Base-by-base conservation (phyloP, 1,284 basidiomycete species). In the Heliocybe sulcata region DNA sequence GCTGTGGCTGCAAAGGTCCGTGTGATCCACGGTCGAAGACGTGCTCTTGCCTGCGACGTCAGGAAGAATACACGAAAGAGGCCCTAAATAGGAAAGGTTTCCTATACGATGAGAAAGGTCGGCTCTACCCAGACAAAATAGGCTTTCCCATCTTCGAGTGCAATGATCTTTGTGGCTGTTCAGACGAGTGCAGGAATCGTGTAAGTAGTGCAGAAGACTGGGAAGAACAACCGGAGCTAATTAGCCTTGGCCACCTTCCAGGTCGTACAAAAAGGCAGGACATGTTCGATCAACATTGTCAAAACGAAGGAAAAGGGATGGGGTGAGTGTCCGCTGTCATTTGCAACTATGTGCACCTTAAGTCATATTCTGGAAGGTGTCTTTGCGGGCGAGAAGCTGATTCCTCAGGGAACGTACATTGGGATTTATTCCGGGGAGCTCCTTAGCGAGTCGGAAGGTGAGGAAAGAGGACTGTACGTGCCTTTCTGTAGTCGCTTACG, bases 381-480 rank as follows among this genome's bases (percentile, higher is more conserved):
- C 1, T 84, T 85, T 64, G 82, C 85, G 47, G 82, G 77, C 29
- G 65, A 74, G 14, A 80, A 75, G 62, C 80, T 72, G 59, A 92
- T 97, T 25, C 77, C 77, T 0, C 69, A 66, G 35, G 86, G 90
- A 2, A 80, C 83, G 0, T 96, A 87, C 64, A 70, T 97, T 45
- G 92, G 92, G 1, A 77, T 91, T 0, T 96, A 96, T 67, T 75
- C 91, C 1, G 94, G 94, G 1, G 94, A 97, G 65, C 69, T 94
- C 3, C 63, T 96, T 23, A 82, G 78, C 0, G 86, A 91, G 50
- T 70, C 67, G 1, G 86, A 87, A 53, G 80, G 78, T 1, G 83
- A 93, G 48, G 62, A 68, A 11, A 80, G 94, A 23, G 91, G 88
- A 56, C 61, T 62, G 89, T 90, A 59, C 66, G 83, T 71, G 11